phyloP scores from a whole-genome alignment of 2,329 filamentous ascomycete genomes.

The Tolypocladium inflatum region DNA sequence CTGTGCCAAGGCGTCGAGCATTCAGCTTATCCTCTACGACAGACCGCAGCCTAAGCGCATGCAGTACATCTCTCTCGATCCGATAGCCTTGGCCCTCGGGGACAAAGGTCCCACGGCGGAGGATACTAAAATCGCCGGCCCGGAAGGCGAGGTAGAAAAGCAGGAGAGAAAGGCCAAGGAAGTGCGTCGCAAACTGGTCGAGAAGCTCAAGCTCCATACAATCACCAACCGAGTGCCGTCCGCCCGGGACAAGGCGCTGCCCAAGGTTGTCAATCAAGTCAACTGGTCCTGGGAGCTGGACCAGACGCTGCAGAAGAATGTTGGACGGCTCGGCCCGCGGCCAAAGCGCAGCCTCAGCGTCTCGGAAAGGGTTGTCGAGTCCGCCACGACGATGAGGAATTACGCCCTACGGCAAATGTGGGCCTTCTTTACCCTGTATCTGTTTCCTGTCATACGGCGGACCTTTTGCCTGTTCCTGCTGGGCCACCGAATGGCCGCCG shows the following conservation, averaged over 20 bases:
- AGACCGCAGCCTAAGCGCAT: conserved; percentile 76
- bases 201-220: conserved; percentile 83
- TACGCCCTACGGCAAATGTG: conserved; percentile 60
- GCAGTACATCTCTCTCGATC: conserved; percentile 90
- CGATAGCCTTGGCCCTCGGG: conserved; percentile 77
- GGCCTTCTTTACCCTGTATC: conserved; percentile 61
- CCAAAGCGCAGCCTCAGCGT: conserved; percentile 82
- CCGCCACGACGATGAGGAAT: conserved; percentile 77
- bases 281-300: conserved; percentile 94
- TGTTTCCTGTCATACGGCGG: conserved; percentile 66
- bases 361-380: conserved; percentile 88
- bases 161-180: conserved; percentile 49
- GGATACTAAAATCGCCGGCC: conserved; percentile 29
- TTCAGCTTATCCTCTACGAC: conserved; percentile 86
- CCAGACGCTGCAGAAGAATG: conserved; percentile 78
- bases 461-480: conserved; percentile 72
- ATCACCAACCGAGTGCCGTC: conserved; percentile 70
- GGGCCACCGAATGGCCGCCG: conserved; percentile 69
- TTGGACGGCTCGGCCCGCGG: conserved; percentile 71
- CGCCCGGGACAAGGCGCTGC: conserved; percentile 71
- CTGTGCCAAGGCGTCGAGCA: conserved; percentile 60
- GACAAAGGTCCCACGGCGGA: conserved; percentile 49
- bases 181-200: conserved; percentile 57
- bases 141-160: conserved; percentile 64
- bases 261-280: conserved; percentile 80